Evolutionary conservation across 2,329 filamentous ascomycete genomes (phyloP), one percentile per base, ranked within the genome.

Genomic region (Apiospora phragmitis): DNA sequence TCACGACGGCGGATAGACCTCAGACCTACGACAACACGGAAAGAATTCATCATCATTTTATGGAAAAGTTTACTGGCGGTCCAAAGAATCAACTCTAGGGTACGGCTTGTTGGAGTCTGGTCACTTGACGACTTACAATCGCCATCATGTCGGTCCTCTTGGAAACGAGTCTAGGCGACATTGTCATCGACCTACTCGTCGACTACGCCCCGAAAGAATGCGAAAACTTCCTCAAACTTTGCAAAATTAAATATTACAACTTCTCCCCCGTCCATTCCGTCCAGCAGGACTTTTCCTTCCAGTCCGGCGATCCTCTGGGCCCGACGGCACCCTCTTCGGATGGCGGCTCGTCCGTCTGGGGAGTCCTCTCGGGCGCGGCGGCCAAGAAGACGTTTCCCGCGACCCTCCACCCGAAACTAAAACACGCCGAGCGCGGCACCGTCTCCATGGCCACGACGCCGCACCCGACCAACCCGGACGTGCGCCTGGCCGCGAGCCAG

Each of bases 161-260:
- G 68, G 95, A 99, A 84, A 98, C 96, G 43, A 97, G 93, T 71
- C 89, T 92, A 1, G 95, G 95, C 78, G 96, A 99, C 81, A 93
- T 99, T 78, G 95, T 97, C 74, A 94, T 98, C 77, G 95, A 99
- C 81, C 88, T 99, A 32, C 86, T 97, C 72, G 91, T 96, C 68
- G 93, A 97, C 76, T 93, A 95, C 79, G 93, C 94, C 51, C 96
- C 95, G 1, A 95, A 92, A 81, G 91, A 94, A 76, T 98, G 95
- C 86, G 93, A 98, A 84, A 99, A 98, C 87, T 98, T 99, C 82
- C 86, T 99, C 70, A 98, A 99, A 87, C 93, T 99, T 76, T 98
- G 96, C 90, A 98, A 98, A 85, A 87, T 94, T 83, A 99, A 98
- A 85, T 99, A 98, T 85, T 99, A 98, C 90, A 98, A 98, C 85